Evolutionary conservation across 371 early-diverging fungal genomes (phyloP).

Genomic region (Nematocida displodere): DNA sequence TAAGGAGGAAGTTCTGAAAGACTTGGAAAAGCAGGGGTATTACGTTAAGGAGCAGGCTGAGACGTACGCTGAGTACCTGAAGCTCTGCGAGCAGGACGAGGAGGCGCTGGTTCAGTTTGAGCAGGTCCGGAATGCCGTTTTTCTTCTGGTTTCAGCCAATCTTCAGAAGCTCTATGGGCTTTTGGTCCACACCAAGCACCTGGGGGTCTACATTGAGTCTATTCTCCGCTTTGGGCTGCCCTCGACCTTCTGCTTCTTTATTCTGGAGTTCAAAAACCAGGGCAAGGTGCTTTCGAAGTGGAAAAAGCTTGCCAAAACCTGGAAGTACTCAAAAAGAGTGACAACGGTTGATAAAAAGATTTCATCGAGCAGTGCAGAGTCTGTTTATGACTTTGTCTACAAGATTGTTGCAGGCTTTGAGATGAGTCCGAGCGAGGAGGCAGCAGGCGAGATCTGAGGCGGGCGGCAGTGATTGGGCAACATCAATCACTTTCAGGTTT

Average conservation of each 20-base stretch:
- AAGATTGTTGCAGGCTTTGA: conserved; percentile 12
- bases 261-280: neutral
- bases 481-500: neutral
- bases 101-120: neutral
- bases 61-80: conserved; percentile 6
- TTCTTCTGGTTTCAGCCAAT: neutral
- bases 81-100: conserved; percentile 2
- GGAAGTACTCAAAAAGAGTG: conserved; percentile 43
- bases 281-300: conserved; percentile 33
- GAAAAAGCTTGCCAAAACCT: conserved; percentile 39
- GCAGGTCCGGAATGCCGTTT: neutral
- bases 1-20: conserved; percentile 4
- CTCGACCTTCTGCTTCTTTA: conserved; percentile 33
- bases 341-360: neutral
- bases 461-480: neutral
- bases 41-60: neutral
- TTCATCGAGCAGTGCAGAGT: neutral
- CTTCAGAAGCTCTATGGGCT: conserved; percentile 17
- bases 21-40: conserved; percentile 11
- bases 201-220: conserved; percentile 49
- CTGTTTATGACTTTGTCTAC: conserved; percentile 45
- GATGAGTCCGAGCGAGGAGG: neutral
- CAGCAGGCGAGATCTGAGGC: neutral
- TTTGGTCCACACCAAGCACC: conserved; percentile 33
- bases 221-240: conserved; percentile 53